phyloP scores from a whole-genome alignment of 1,139 yeast genomes.

The Geotrichum bryndzae region DNA sequence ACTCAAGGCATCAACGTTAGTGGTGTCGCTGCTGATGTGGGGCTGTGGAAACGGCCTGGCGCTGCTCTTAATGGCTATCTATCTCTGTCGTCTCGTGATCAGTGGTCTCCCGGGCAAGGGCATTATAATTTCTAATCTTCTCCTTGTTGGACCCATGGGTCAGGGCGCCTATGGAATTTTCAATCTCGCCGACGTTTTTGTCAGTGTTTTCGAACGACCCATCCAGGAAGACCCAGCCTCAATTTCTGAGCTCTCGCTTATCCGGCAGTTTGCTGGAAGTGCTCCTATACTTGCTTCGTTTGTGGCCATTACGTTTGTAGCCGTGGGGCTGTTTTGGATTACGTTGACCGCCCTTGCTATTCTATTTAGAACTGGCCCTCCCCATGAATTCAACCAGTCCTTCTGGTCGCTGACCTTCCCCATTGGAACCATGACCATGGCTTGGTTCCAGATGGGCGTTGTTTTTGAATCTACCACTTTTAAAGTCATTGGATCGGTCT shows the following conservation, averaged over 20 bases:
- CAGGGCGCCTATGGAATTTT: conserved; percentile 72
- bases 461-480: conserved; percentile 48
- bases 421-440: conserved; percentile 70
- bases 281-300: conserved; percentile 18
- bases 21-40: conserved; percentile 57
- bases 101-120: conserved; percentile 53
- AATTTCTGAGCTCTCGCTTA: not conserved
- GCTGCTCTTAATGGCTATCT: conserved; percentile 49
- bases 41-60: conserved; percentile 61
- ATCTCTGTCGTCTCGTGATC: conserved; percentile 52
- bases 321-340: conserved; percentile 62
- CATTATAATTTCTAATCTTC: conserved; percentile 49
- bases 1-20: conserved; percentile 47
- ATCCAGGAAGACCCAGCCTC: not conserved
- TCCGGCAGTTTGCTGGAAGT: not conserved
- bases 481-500: conserved; percentile 55
- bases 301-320: conserved; percentile 46
- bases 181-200: conserved; percentile 43
- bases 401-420: conserved; percentile 94
- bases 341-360: conserved; percentile 39
- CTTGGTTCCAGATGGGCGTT: conserved; percentile 47
- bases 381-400: conserved; percentile 47
- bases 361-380: conserved; percentile 34
- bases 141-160: conserved; percentile 68
- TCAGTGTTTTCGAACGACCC: conserved; percentile 17